Evolutionary conservation across 257 asterid species (phyloP).

Genomic region (Solanum appendiculatum): DNA sequence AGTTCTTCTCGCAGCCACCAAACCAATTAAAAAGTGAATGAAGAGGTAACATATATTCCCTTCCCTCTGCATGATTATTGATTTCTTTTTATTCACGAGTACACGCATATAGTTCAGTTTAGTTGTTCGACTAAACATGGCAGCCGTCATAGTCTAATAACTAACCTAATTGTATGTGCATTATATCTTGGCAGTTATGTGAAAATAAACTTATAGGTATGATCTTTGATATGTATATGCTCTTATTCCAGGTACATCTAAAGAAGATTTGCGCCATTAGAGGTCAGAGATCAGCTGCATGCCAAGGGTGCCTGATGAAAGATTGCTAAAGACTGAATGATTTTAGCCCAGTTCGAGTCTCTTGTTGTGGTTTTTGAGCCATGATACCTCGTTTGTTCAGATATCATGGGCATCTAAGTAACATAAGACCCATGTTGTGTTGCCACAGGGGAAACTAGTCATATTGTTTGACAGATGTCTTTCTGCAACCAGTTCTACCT

Average conservation of each 20-base stretch:
- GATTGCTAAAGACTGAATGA: background rate
- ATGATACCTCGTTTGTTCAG: background rate
- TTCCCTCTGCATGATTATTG: background rate
- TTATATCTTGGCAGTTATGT: background rate
- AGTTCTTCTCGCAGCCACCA: conserved; percentile 44
- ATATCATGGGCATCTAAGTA: background rate
- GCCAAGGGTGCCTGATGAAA: background rate
- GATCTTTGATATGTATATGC: background rate
- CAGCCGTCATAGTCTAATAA: background rate
- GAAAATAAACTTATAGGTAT: background rate
- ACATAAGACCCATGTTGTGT: background rate
- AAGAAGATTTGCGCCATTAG: background rate
- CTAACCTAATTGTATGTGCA: background rate
- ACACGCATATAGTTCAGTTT: background rate
- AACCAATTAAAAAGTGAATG: conserved; percentile 29
- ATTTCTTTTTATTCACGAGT: background rate
- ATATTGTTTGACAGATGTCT: background rate
- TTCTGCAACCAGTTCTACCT: background rate
- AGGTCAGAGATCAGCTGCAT: background rate
- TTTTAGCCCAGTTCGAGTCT: background rate
- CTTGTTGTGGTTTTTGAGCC: background rate
- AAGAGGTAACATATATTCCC: conserved; percentile 7
- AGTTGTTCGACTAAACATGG: background rate
- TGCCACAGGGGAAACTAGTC: background rate
- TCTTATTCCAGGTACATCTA: background rate